A percentile compares a stretch with the other conserved stretches of the same genome.
phyloP scores from a whole-genome alignment of 352 stramenopile genomes.

The Nothophytophthora sp. region DNA sequence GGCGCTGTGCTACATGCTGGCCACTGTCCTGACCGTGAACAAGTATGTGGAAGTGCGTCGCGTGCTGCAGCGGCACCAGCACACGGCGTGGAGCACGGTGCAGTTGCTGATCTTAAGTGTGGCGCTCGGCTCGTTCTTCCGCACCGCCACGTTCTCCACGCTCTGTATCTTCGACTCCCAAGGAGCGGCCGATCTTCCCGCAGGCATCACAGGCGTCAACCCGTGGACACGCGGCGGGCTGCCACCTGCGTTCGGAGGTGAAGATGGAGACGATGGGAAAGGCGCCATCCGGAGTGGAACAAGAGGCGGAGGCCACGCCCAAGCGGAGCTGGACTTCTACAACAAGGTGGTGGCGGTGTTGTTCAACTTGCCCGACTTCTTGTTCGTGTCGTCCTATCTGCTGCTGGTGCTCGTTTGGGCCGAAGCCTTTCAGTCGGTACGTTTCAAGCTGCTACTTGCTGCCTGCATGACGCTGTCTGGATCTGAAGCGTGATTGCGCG shows the following conservation, averaged over 20 bases:
- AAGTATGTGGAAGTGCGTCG: slow-evolving; percentile 76
- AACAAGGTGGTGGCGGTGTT: slow-evolving; percentile 91
- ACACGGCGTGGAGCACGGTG: slow-evolving; percentile 77
- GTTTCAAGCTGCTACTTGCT: too few relatives aligned
- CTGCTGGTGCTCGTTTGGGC: slow-evolving; percentile 92
- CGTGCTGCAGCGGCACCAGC: slow-evolving; percentile 65
- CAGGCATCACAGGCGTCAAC: slow-evolving; percentile 22
- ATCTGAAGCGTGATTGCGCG: not conserved
- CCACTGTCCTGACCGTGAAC: slow-evolving; percentile 77
- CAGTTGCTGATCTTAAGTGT: slow-evolving; percentile 84
- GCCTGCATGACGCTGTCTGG: too few relatives aligned
- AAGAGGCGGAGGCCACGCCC: slow-evolving; percentile 23
- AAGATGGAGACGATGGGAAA: slow-evolving; percentile 16
- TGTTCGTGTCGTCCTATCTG: slow-evolving; percentile 91
- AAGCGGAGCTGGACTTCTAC: slow-evolving; percentile 86
- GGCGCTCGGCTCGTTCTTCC: slow-evolving; percentile 85
- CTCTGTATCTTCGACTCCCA: slow-evolving; percentile 89
- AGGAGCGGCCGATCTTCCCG: slow-evolving; percentile 44
- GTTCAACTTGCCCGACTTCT: slow-evolving; percentile 93
- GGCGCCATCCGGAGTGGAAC: slow-evolving; percentile 10
- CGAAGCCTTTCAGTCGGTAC: slow-evolving; percentile 88
- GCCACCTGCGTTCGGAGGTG: slow-evolving; percentile 6
- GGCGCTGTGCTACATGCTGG: slow-evolving; percentile 85
- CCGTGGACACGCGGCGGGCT: slow-evolving; percentile 15
- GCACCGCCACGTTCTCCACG: slow-evolving; percentile 84